Evolutionary conservation across 805 yeast species (phyloP).

Genomic region (Kregervanrija delftensis): DNA sequence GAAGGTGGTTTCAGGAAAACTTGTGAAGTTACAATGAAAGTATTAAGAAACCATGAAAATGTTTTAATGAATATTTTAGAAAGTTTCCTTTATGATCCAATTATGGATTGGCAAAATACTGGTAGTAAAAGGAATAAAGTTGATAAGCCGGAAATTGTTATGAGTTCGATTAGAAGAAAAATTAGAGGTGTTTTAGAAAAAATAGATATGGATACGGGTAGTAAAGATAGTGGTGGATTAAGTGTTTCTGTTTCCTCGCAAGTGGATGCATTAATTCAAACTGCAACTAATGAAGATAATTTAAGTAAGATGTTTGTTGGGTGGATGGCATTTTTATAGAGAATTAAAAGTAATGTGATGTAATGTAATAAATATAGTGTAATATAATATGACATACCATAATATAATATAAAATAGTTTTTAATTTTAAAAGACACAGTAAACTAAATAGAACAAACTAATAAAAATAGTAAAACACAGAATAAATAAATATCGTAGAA

Average conservation of each 20-base stretch:
- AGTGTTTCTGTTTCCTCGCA: constrained; percentile 90
- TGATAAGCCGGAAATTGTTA: constrained; percentile 54
- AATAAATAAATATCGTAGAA: too few species aligned
- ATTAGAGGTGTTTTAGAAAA: constrained; percentile 76
- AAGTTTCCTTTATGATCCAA: constrained; percentile 88
- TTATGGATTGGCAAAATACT: constrained; percentile 61
- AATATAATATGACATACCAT: background rate
- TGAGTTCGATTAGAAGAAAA: constrained; percentile 67
- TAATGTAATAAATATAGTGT: background rate
- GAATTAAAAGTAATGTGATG: background rate
- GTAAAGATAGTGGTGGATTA: constrained; percentile 43
- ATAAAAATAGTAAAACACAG: too few species aligned
- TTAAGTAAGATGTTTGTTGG: constrained; percentile 88
- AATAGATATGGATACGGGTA: constrained; percentile 38
- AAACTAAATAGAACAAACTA: too few species aligned
- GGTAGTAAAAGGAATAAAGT: constrained; percentile 23
- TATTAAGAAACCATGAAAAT: constrained; percentile 74
- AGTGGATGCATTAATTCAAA: constrained; percentile 80
- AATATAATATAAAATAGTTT: too few species aligned
- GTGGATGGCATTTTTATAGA: constrained; percentile 68
- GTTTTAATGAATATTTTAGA: constrained; percentile 85
- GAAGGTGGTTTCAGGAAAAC: constrained; percentile 86
- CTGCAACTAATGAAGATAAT: constrained; percentile 66
- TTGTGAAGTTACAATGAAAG: constrained; percentile 72
- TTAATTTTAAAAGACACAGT: too few species aligned